These are phyloP conservation scores for Scenedesmus sp. DNA, from an alignment of 163 green algal genomes.

Conservation along the genomic window DNA sequence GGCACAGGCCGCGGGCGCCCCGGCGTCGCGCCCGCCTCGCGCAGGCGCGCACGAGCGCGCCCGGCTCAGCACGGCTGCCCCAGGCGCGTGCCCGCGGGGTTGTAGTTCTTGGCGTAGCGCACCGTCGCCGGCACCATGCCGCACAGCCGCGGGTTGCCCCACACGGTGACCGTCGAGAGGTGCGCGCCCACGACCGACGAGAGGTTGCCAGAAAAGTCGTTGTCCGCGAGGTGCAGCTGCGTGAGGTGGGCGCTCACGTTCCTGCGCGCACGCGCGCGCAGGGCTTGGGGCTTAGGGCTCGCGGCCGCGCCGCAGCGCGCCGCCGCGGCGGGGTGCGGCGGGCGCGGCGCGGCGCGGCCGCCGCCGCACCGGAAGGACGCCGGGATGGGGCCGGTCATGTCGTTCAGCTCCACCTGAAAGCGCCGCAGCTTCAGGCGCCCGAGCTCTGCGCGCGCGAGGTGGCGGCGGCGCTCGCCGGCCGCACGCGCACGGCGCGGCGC, in stretches of 20 bases:
- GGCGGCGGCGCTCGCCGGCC: too few relatives aligned
- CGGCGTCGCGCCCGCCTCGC: too few relatives aligned
- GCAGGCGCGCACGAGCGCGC: background rate
- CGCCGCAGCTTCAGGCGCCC: too few relatives aligned
- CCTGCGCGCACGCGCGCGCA: too few relatives aligned
- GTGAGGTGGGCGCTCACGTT: too few relatives aligned
- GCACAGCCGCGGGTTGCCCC: conserved; percentile 65
- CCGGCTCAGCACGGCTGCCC: conserved; percentile 60
- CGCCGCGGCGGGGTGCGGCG: too few relatives aligned
- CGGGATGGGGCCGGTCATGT: conserved; percentile 48
- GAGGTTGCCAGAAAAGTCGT: conserved; percentile 59
- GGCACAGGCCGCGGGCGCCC: too few relatives aligned
- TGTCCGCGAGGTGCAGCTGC: conserved; percentile 53
- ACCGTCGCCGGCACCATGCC: conserved; percentile 69
- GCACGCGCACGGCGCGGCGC: too few relatives aligned
- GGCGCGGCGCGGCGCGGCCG: too few relatives aligned
- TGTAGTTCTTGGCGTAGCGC: conserved; percentile 65
- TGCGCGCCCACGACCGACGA: conserved; percentile 27
- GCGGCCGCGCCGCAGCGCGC: too few relatives aligned
- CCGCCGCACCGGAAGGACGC: conserved; percentile 36
- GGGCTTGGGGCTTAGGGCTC: too few relatives aligned
- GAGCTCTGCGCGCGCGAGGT: too few relatives aligned
- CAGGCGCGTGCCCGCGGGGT: conserved; percentile 57
- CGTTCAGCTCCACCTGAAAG: conserved; percentile 51
- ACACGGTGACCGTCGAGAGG: conserved; percentile 44